Evolutionary conservation across 129 eudicot genomes (phyloP), one percentile per base, ranked within the genome.

Genomic region (Deinandra increscens): DNA sequence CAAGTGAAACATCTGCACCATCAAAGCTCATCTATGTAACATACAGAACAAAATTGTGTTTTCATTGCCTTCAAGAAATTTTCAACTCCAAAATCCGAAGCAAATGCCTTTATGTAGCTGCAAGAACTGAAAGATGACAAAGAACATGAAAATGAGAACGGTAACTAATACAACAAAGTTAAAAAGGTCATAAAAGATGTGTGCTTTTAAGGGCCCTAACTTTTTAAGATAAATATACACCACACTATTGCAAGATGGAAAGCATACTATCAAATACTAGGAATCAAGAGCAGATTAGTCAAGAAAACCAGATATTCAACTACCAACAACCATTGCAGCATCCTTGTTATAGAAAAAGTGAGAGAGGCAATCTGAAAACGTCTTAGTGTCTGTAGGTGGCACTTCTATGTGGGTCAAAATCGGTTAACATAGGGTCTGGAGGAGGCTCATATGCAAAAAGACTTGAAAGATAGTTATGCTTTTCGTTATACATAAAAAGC

Each of bases 21-120:
- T 75, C 44, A 46, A 75, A 34, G 43, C 80, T 74, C 73, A 19
- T 75, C 31, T 68, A 67, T 67, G 56, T 66, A 45, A 64, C 68
- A 48, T 45, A 66, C 68, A 48, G 39, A 51, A 69, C 88, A 83
- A 86, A 79, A 75, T 84, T 82, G 78, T 76, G 48, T 59, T 51
- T 65, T 48, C 46, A 29, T 70, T 48, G 64, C 70, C 79, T 73
- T 60, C 56, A 36, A 41, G 69, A 29, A 70, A 60, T 54, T 9
- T 41, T 31, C 74, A n/a, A 39, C 49, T 69, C 76, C 78, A 72
- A 55, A 53, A 75, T 13, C 63, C 69, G 64, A 60, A 64, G 34
- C 38, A 19, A 23, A 48, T 9, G 69, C 62, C 56, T 72, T 51
- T 78, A 76, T 66, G 77, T 38, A 55, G 66, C 23, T 14, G 7